A percentile compares a stretch with the other conserved stretches of the same genome.
Evolutionary conservation across 805 yeast genomes (phyloP).

Genomic region (Clavispora santaluciae): DNA sequence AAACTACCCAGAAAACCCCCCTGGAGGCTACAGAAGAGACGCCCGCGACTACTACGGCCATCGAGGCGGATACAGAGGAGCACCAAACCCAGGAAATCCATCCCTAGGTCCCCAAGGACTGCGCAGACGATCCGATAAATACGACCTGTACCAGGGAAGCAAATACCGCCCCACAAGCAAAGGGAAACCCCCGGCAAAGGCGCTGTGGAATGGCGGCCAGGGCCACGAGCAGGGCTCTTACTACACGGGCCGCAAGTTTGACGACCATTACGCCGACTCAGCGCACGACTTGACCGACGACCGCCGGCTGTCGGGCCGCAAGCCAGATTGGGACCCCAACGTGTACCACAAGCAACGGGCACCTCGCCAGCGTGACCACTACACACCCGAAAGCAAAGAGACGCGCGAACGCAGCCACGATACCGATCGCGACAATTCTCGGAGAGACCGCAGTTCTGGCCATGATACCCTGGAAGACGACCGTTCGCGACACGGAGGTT

Average conservation of each 20-base stretch:
- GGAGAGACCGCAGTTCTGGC: background rate
- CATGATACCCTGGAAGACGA: background rate
- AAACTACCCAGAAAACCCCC: background rate
- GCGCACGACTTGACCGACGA: background rate
- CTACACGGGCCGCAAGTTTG: background rate
- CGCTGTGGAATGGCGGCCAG: background rate
- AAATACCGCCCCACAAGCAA: slow-evolving; percentile 9
- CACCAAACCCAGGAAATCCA: background rate
- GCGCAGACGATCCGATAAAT: slow-evolving; percentile 4
- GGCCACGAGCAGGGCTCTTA: background rate
- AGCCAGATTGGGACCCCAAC: background rate
- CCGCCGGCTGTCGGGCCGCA: background rate
- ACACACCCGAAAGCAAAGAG: background rate
- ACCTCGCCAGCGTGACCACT: background rate
- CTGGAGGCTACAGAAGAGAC: slow-evolving; percentile 2
- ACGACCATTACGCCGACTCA: background rate
- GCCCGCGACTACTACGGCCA: slow-evolving; percentile 11
- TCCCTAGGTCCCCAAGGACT: background rate
- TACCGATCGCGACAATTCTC: background rate
- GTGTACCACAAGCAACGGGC: background rate
- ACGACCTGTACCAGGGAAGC: slow-evolving; percentile 13
- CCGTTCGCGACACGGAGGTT: background rate
- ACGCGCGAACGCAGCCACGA: background rate
- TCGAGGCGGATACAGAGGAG: slow-evolving; percentile 4
- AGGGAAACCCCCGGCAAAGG: background rate